Base-by-base conservation (phyloP, 2,329 filamentous ascomycete genomes). In the Diaporthe humulicola region DNA sequence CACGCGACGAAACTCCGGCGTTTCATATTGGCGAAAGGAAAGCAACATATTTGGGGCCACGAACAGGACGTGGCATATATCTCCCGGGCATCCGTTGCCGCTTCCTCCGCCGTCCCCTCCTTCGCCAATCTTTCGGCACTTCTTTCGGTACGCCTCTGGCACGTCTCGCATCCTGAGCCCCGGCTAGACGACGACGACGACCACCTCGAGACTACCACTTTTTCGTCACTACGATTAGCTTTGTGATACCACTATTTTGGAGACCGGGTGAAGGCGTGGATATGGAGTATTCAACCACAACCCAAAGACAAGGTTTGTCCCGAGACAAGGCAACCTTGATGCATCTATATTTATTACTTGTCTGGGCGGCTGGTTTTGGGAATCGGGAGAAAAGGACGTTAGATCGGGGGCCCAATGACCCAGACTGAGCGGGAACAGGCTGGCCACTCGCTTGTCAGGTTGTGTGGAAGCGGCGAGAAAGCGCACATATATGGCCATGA, bases 31-130 rank as follows among this genome's bases (percentile, higher is more conserved):
- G 76, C 60, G 60, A 70, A 67, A 70, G 69, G 54, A 58, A 73
- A 73, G 71, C 73, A 76, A 72, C 70, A 76, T 48, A 66, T 72
- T 61, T 73, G 58, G 22, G 70, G 76, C 76, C 74, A 77, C 74
- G 66, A 80, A 77, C 79, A 80, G 76, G 81, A 78, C 76, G 67
- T 79, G 77, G 74, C 76, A 79, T 14, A 57, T 73, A 12, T 42
- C 22, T 30, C 77, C 78, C 78, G 78, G 78, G 73, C 74, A 74
- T 78, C 77, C 77, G 74, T 77, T 76, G 77, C 75, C 78, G 72
- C 76, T 67, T 81, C 80, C 80, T 84, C 82, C 80, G 81, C 84
- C 82, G 80, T 85, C 82, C 84, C 80, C 80, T 86, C 84, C 80
- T 85, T 85, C 74, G 79, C 75, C 70, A 78, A 54, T 77, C 79